Conservation (phyloP, 2,329 filamentous ascomycete genomes). For the Arthrobotrys entomopaga region DNA sequence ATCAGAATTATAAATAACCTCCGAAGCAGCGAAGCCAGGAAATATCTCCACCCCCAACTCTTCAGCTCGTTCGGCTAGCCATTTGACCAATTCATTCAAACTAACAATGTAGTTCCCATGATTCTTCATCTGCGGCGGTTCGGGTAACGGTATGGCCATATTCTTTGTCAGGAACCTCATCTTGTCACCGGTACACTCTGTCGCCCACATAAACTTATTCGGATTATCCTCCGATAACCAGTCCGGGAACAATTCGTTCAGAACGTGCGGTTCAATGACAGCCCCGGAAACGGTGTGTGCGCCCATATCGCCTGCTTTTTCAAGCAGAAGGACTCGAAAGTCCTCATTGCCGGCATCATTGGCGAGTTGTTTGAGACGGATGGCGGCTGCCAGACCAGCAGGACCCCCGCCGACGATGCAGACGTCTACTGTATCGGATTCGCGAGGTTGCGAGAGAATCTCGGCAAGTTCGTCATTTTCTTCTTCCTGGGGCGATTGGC, state of each 20-base stretch:
- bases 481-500: constrained; percentile 34
- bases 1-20: constrained; percentile 86
- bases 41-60: constrained; percentile 96
- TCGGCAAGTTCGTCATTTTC: constrained; percentile 30
- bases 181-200: constrained; percentile 81
- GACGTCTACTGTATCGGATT: constrained; percentile 93
- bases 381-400: constrained; percentile 89
- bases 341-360: constrained; percentile 95
- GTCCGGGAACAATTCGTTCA: constrained; percentile 90
- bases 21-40: constrained; percentile 91
- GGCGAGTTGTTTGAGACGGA: constrained; percentile 92
- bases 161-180: constrained; percentile 95
- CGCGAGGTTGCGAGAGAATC: constrained; percentile 68
- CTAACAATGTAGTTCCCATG: constrained; percentile 98
- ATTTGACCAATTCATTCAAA: constrained; percentile 92
- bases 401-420: constrained; percentile 97
- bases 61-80: constrained; percentile 95
- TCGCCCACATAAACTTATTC: constrained; percentile 85
- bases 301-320: constrained; percentile 94
- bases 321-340: constrained; percentile 88
- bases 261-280: constrained; percentile 86
- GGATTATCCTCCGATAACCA: constrained; percentile 92
- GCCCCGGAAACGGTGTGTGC: constrained; percentile 96
- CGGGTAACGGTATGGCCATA: constrained; percentile 79
- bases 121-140: constrained; percentile 97